Evolutionary conservation across 176 grass and related monocot genomes (phyloP).

Genomic region (Carex pumila): DNA sequence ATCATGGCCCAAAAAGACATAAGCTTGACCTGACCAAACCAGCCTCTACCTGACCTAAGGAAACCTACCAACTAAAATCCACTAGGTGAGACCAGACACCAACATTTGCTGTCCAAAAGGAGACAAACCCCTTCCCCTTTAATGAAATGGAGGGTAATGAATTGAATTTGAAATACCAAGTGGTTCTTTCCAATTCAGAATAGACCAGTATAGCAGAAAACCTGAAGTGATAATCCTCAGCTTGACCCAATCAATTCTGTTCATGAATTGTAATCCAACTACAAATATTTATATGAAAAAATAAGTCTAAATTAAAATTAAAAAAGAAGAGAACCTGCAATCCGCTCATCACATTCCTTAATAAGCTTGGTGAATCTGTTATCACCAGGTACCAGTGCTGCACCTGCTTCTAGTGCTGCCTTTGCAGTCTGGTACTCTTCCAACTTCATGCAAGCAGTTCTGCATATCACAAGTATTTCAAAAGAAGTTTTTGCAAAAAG

Average conservation of each 20-base stretch:
- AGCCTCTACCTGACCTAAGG: neutral
- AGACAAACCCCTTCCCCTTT: neutral
- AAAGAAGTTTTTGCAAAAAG: neutral
- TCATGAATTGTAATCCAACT: neutral
- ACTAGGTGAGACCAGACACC: neutral
- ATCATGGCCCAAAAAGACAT: neutral
- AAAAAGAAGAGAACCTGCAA: conserved; percentile 31
- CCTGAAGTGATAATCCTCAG: neutral
- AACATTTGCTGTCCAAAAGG: neutral
- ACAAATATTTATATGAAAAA: neutral
- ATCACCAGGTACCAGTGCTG: conserved; percentile 37
- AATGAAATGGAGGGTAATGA: neutral
- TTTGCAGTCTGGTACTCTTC: conserved; percentile 49
- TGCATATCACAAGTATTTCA: conserved; percentile 13
- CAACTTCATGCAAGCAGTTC: conserved; percentile 47
- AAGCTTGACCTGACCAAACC: neutral
- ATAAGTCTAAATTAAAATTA: neutral
- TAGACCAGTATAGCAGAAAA: neutral
- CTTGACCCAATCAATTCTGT: neutral
- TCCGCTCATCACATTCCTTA: conserved; percentile 35
- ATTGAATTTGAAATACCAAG: neutral
- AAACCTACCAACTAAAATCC: neutral
- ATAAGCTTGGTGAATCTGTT: conserved; percentile 39
- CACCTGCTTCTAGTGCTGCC: conserved; percentile 36
- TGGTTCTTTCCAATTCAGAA: neutral